Evolutionary conservation across 805 yeast genomes (phyloP).

Genomic region (Yamadazyma paraphyllophila): DNA sequence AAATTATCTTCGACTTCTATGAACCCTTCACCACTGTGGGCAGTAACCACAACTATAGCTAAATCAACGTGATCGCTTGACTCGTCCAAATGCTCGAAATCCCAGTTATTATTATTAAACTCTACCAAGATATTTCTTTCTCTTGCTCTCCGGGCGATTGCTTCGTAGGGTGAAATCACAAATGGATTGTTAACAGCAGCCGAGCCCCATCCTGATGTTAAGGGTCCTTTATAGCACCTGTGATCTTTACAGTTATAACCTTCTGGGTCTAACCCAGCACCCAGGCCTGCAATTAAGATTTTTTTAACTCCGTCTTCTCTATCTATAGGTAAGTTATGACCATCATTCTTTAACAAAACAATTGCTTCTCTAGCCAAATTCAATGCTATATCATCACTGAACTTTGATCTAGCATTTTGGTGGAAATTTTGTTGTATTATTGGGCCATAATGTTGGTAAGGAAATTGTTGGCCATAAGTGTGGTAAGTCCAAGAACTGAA

Average conservation of each 20-base stretch:
- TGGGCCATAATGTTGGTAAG: constrained; percentile 56
- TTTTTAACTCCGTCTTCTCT: constrained; percentile 40
- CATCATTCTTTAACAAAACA: constrained; percentile 52
- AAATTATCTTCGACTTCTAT: constrained; percentile 55
- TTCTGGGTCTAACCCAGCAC: constrained; percentile 49
- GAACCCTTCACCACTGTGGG: constrained; percentile 60
- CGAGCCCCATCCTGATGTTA: constrained; percentile 66
- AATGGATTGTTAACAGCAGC: constrained; percentile 56
- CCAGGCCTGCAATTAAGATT: constrained; percentile 49
- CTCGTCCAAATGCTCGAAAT: constrained; percentile 41
- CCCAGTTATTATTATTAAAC: constrained; percentile 45
- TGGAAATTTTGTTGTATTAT: constrained; percentile 53
- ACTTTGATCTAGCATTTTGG: constrained; percentile 49
- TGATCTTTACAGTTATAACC: constrained; percentile 57
- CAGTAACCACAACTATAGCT: constrained; percentile 52
- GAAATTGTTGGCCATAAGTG: constrained; percentile 52
- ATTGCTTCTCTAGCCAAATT: constrained; percentile 58
- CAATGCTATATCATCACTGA: constrained; percentile 48
- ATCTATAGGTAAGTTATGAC: constrained; percentile 51
- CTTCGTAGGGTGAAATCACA: constrained; percentile 59
- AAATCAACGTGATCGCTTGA: constrained; percentile 50
- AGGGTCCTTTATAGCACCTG: constrained; percentile 50
- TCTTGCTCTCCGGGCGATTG: constrained; percentile 47
- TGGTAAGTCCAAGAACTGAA: constrained; percentile 60
- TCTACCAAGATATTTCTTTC: constrained; percentile 46